Base-by-base conservation (phyloP, 2,329 filamentous ascomycete genomes). In the Penicillium sp. region DNA sequence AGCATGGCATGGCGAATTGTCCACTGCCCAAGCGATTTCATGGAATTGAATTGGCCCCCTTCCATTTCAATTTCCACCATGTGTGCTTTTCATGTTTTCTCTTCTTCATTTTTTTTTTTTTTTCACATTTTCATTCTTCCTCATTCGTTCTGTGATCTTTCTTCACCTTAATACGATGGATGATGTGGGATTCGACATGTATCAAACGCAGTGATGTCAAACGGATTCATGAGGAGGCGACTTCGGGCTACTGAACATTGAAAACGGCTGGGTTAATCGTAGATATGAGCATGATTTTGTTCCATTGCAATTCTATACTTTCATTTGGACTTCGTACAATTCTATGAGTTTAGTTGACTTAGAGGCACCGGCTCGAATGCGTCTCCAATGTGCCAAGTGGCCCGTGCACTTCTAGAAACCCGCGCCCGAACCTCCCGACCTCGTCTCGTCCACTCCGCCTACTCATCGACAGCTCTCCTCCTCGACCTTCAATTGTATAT, bases 61-160 rank as follows among this genome's bases (percentile, higher is more conserved):
- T 35, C 31, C n/a, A 35, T 13, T 38, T 38, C 18, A 45, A 48
- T 41, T 50, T 52, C 42, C 40, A 46, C 50, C 53, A 47, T 57
- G 38, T 57, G 53, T 53, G 50, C 44, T 48, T 46, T 41, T 57
- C 53, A 38, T 53, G 50, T 46, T 49, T 52, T 18, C 5, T 36
- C 33, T 14, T 36, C 33, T 40, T 38, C 16, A 30, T 44, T 20
- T 30, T 33, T 46, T 45, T 49, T 44, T 36, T 44, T 20, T 30
- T 33, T 46, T 45, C 48, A 42, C 27, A 52, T 45, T 44, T 55
- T 50, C 54, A 30, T 24, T 56, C 38, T 54, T 44, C 54, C 54
- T 57, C 58, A 60, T 62, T 67, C 60, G 61, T 60, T 66, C 61
- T 62, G 48, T 60, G 54, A 61, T 60, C 51, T 61, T 60, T 55